Evolutionary conservation across 768 basidiomycete genomes (phyloP), one percentile per base, ranked within the genome.

Genomic region (Tulasnella sp.): DNA sequence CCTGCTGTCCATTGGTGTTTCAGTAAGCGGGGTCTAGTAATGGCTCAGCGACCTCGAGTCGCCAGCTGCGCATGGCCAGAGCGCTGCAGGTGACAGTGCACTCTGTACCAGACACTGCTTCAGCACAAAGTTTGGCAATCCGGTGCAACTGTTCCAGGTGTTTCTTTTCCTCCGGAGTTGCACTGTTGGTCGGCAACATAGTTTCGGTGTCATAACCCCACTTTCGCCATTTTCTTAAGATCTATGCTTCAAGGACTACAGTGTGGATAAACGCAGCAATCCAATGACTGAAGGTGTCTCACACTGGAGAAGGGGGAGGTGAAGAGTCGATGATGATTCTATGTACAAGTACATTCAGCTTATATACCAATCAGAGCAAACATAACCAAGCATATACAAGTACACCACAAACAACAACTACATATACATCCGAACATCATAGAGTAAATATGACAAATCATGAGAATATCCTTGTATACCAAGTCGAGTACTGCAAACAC

Each of bases 251-350:
- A 31, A 46, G 31, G 76, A 42, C 37, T 50, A 20, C 7, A 7
- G n/a, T 14, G 73, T 74, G 40, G n/a, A n/a, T n/a, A n/a, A n/a
- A n/a, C n/a, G n/a, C n/a, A n/a, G n/a, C n/a, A n/a, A n/a, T n/a
- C n/a, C n/a, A n/a, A n/a, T n/a, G n/a, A n/a, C n/a, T n/a, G n/a
- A n/a, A n/a, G n/a, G n/a, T n/a, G n/a, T n/a, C n/a, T n/a, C n/a
- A n/a, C n/a, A n/a, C n/a, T n/a, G n/a, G n/a, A n/a, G n/a, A n/a
- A 74, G 34, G 14, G 81, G 72, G 81, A 81, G 28, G 81, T 80
- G 41, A 81, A 81, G 34, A 80, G 73, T 6, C 81, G 81, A 76
- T 81, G n/a, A n/a, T n/a, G n/a, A n/a, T n/a, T n/a, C n/a, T n/a
- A n/a, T n/a, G n/a, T n/a, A n/a, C n/a, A n/a, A n/a, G n/a, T n/a